Base-by-base conservation (phyloP, 2,329 filamentous ascomycete genomes). In the Fusarium domesticum region DNA sequence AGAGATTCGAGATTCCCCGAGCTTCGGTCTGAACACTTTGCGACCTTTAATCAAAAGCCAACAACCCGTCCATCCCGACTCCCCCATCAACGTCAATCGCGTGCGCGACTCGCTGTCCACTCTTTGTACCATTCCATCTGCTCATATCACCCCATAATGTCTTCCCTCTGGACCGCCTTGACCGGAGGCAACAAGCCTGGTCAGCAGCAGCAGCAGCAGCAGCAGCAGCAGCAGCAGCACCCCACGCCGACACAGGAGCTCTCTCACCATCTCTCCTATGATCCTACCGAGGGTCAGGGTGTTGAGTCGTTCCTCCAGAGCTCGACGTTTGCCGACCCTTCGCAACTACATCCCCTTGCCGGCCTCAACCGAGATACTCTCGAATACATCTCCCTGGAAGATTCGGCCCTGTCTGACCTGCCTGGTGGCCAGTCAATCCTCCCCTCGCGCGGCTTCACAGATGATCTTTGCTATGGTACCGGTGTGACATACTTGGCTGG, bases 391-490 rank as follows among this genome's bases (percentile, higher is more conserved):
- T 85, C 86, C 18, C 84, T 98, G 63, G 93, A 98, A 71, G 95
- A 98, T 66, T 88, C 89, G 38, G 81, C 85, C 19, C 82, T 96
- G 46, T 90, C 89, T 50, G 84, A 95, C 62, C 79, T 95, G 16
- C 90, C 91, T 37, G 91, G 90, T 62, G 80, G 84, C 47, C 87
- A 88, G 66, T 95, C 92, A 34, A 86, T 91, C 42, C 80, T 98
- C 42, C 93, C 95, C 34, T 96, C 91, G 44, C 85, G 93, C 67
- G 93, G 93, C 66, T 98, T 95, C 83, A 95, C 91, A 49, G 93
- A 98, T 66, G 93, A 98, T 68, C 81, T 98, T 48, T 97, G 93
- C 73, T 98, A 98, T 68, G 93, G 95, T 63, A 95, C 93, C 17
- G 93, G 93, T 60, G 84, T 92, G 51, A 96, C 90, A 64, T 98